Conservation (phyloP, 2,329 filamentous ascomycete genomes). For the Colletotrichum tofieldiae region DNA sequence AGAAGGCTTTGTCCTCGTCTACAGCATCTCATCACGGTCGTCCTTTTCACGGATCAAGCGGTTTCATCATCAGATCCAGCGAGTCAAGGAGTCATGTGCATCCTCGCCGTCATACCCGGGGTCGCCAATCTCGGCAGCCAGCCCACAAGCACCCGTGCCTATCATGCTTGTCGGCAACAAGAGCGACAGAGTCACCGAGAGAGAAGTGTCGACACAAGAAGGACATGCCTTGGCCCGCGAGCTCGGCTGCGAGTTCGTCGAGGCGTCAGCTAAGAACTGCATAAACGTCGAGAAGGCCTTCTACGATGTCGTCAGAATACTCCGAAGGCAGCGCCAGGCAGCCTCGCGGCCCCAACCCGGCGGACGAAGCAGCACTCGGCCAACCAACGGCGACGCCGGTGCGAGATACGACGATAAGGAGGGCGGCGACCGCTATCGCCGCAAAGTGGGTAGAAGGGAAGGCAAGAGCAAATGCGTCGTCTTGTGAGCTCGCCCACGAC, state of each 20-base stretch:
- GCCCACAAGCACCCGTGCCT: conserved; percentile 80
- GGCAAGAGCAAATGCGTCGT: conserved; percentile 45
- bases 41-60: conserved; percentile 95
- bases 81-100: conserved; percentile 92
- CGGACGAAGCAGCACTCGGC: conserved; percentile 40
- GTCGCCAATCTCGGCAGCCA: conserved; percentile 76
- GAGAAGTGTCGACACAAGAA: conserved; percentile 97
- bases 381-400: conserved; percentile 39
- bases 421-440: conserved; percentile 41
- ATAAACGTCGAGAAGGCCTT: conserved; percentile 99
- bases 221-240: conserved; percentile 92
- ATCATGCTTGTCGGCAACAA: conserved; percentile 90
- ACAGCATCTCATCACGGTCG: conserved; percentile 97
- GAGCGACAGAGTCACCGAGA: conserved; percentile 94
- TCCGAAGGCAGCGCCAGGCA: conserved; percentile 85
- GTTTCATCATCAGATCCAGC: conserved; percentile 96
- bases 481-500: conserved; percentile 35
- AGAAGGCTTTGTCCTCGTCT: conserved; percentile 97
- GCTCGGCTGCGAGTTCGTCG: conserved; percentile 95
- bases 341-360: conserved; percentile 56
- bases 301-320: conserved; percentile 94
- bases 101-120: conserved; percentile 84
- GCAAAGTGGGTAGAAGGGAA: conserved; percentile 40
- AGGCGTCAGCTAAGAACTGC: conserved; percentile 97
- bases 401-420: conserved; percentile 42